Base-by-base conservation (phyloP, 1,139 yeast genomes). In the Entelexis paramagnoliae region DNA sequence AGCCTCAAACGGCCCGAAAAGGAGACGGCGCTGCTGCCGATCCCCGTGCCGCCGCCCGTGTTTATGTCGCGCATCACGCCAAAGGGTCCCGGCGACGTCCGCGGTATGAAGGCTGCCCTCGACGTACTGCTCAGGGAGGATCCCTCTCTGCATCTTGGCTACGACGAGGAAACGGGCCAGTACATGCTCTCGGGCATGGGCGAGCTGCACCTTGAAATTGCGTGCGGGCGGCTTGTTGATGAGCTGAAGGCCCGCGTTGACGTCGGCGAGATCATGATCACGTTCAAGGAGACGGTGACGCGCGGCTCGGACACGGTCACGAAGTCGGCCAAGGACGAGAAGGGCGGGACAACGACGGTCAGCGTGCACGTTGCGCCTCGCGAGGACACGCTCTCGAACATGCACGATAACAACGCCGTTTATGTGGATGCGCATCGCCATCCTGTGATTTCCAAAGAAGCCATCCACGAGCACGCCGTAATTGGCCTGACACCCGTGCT, bases 131-230 rank as follows among this genome's bases (percentile, higher is more conserved):
- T 85, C 14, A 74, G 85, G 54, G 98, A 93, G 64, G 99, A 87
- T 61, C 95, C 94, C 7, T 81, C 89, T 53, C 69, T 86, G 58
- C 75, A 76, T 38, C 72, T 83, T 14, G 65, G 76, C 2, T 74
- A 71, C 50, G 96, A 91, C 63, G 95, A 85, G 58, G 96, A 89
- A 55, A 72, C 85, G 53, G 96, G 95, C 0, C 96, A 91, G 66
- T 81, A 88, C 0, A 73, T 88, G 29, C 67, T 91, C 34, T 80
- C 95, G 49, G 99, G 98, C 3, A 88, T 91, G 96, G 98, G 97
- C 17, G 96, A 88, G 62, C 72, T 91, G 49, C 98, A 91, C 66
- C 73, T 91, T 51, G 97, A 91, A 59, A 88, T 91, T 59, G 84
- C 93, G 1, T 75, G 76, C 51, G 94, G 87, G 59, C 72, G 96